Conservation (phyloP, 2,329 filamentous ascomycete species). For the Pseudofabraea citricarpa region DNA sequence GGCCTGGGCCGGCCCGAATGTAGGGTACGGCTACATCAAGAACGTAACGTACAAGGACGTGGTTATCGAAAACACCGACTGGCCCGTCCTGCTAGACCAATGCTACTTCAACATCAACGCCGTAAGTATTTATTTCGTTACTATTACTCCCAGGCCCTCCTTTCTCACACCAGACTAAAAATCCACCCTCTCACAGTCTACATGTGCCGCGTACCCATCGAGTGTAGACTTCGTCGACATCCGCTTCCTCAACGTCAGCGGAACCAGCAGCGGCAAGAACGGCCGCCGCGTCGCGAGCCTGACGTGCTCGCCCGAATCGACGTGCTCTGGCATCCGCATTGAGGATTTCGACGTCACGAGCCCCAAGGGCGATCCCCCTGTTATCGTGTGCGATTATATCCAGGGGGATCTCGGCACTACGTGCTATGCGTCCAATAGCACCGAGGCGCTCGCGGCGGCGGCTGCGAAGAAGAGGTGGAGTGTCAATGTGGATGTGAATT, state of each 20-base stretch:
- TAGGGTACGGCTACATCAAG: conserved; percentile 55
- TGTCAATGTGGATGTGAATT: no score
- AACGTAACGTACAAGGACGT: conserved; percentile 61
- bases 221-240: conserved; percentile 55
- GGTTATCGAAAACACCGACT: conserved; percentile 52
- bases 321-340: conserved; percentile 51
- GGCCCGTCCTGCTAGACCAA: conserved; percentile 53
- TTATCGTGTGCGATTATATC: conserved; percentile 48
- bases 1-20: conserved; percentile 52
- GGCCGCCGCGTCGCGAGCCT: conserved; percentile 49
- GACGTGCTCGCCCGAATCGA: conserved; percentile 50
- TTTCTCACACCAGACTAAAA: not conserved
- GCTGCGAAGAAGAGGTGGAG: no score
- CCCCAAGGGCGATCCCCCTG: conserved; percentile 37
- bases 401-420: conserved; percentile 10
- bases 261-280: conserved; percentile 50
- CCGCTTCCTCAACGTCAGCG: conserved; percentile 52
- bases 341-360: conserved; percentile 49
- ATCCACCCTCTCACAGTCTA: conserved; percentile 34
- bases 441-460: no score
- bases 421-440: conserved; percentile 8
- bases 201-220: conserved; percentile 49
- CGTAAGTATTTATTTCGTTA: not conserved
- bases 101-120: conserved; percentile 55
- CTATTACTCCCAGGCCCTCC: not conserved